phyloP scores from a whole-genome alignment of 257 asterid genomes.

The Solanum lycopersicoides region DNA sequence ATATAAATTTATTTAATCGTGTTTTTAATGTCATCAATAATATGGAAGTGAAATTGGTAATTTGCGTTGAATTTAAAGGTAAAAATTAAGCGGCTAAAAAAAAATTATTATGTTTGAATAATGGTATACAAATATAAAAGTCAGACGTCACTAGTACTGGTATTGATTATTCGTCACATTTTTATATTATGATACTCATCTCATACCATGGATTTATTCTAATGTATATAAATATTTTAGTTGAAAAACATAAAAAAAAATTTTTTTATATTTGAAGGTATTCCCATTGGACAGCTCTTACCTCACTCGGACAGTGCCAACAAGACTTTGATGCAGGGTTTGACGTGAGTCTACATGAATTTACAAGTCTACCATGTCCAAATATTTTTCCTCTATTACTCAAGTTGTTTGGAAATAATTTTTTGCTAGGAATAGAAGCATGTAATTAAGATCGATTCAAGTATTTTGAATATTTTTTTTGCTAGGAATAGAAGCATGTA shows the following conservation, averaged over 20 bases:
- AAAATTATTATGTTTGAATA: no score
- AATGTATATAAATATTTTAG: neutral
- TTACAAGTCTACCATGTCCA: neutral
- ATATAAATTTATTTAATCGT: no score
- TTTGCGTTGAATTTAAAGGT: no score
- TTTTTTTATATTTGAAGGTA: neutral
- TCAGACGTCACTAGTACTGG: neutral
- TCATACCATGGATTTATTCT: neutral
- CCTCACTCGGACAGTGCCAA: neutral
- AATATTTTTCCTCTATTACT: no score
- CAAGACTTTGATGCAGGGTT: neutral
- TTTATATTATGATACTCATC: neutral
- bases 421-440: no score
- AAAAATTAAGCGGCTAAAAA: no score
- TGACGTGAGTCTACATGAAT: neutral
- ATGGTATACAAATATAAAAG: no score
- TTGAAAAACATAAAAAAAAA: neutral
- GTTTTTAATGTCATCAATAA: no score
- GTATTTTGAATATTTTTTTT: no score
- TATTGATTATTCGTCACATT: neutral
- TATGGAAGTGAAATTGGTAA: no score
- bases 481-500: no score
- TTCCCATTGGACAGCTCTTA: neutral
- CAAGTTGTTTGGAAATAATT: neutral
- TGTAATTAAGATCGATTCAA: no score